Evolutionary conservation across 441 rosid genomes (phyloP), one percentile per base, ranked within the genome.

Genomic region (Flueggea neowawraea): DNA sequence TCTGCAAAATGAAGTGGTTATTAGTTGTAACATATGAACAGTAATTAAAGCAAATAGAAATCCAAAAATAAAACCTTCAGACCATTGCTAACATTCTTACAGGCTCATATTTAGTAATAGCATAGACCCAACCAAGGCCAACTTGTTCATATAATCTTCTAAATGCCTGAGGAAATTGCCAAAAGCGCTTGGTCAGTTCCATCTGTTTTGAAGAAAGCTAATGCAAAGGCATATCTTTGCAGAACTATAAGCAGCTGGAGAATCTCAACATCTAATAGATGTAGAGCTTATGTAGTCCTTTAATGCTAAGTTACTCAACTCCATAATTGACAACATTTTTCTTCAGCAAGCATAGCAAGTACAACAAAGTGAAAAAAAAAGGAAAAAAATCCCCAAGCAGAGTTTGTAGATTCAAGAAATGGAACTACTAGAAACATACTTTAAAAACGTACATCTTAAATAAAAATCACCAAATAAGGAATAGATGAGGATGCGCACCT

Each of bases 41-140:
- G 53, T 3, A 12, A 28, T 45, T 31, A 6, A 47, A 33, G 31
- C 16, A 15, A 10, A 60, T 3, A 14, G 17, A 2, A 55, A 13
- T 31, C 6, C 8, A 10, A 36, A 1, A 51, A 16, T 12, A 16
- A 22, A 31, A 22, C 28, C 28, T 22, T 22, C 2, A 22, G 28
- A 22, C 28, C 28, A 0, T 22, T 22, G 28, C 10, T 6, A 48
- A 16, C 36, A 41, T 3, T 12, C 84, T 68, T 78, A 92, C 96
- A 14, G 94, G 97, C 77, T 92, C 79, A 66, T 79, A 88, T 82
- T 90, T 88, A 9, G 97, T 90, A 62, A 92, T 71, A 62, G 92
- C 81, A 70, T 92, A 92, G 61, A 90, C 84, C 98, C 92, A 92
- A 53, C 96, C 97, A 58, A 90, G 94, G 39, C 90, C 97, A 74